Percentiles rank a stretch among this genome's conserved stretches.
These are phyloP conservation scores for Candida germanica DNA, from an alignment of 805 yeast genomes.

Conservation along the genomic window DNA sequence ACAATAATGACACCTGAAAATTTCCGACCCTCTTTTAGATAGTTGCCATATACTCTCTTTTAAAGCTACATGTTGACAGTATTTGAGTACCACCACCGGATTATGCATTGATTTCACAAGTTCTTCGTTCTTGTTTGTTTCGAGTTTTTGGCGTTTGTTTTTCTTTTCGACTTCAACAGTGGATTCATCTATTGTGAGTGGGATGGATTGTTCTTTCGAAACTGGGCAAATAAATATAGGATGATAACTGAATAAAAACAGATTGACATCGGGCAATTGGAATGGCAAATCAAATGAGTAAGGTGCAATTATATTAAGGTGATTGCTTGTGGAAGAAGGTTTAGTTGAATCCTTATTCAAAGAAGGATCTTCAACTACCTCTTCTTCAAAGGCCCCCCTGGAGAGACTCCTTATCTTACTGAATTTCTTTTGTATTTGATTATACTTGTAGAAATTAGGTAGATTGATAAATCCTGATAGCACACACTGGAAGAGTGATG, in stretches of 20 bases:
- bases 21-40: constrained; percentile 35
- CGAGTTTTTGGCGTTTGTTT: constrained; percentile 16
- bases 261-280: constrained; percentile 37
- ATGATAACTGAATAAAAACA: constrained; percentile 39
- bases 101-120: constrained; percentile 17
- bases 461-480: constrained; percentile 40
- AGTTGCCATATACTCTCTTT: constrained; percentile 42
- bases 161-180: constrained; percentile 12
- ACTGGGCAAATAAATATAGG: constrained; percentile 47
- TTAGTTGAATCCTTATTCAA: background rate
- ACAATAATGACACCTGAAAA: constrained; percentile 45
- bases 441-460: constrained; percentile 42
- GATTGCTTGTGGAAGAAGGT: background rate
- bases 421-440: constrained; percentile 32
- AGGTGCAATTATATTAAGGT: constrained; percentile 16
- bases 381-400: background rate
- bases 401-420: constrained; percentile 13
- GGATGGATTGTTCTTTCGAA: constrained; percentile 41
- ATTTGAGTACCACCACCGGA: constrained; percentile 41
- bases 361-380: background rate
- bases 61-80: constrained; percentile 41
- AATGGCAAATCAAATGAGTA: constrained; percentile 37
- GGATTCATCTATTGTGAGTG: constrained; percentile 23
- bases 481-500: constrained; percentile 38
- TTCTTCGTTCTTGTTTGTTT: constrained; percentile 7